Evolutionary conservation across 352 stramenopile genomes (phyloP).

Genomic region (Pythium guiyangense): DNA sequence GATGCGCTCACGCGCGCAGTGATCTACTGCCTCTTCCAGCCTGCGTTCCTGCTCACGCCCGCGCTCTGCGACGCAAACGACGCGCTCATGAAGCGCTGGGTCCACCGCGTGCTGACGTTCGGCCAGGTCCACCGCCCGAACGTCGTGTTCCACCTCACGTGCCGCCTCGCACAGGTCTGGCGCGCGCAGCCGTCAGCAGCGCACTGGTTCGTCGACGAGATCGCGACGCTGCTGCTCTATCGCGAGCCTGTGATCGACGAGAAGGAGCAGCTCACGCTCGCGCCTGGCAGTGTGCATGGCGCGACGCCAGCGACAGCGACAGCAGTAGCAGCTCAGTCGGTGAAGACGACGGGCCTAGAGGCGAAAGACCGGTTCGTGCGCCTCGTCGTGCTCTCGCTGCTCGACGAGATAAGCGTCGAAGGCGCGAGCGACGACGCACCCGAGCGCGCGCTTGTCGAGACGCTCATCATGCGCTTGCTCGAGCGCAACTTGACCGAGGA

Average conservation of each 20-base stretch:
- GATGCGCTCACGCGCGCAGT: conserved; percentile 63
- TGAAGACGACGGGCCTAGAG: conserved; percentile 10
- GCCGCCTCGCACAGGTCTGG: conserved; percentile 63
- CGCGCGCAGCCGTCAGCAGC: conserved; percentile 41
- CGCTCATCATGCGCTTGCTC: conserved; percentile 35
- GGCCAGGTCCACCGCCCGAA: conserved; percentile 60
- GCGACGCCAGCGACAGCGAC: not conserved
- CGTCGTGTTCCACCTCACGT: conserved; percentile 75
- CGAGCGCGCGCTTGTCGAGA: conserved; percentile 28
- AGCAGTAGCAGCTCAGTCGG: not conserved
- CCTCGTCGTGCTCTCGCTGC: conserved; percentile 58
- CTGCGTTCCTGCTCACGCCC: conserved; percentile 38
- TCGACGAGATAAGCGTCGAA: conserved; percentile 50
- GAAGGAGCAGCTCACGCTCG: conserved; percentile 39
- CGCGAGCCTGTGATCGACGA: conserved; percentile 73
- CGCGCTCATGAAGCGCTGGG: conserved; percentile 52
- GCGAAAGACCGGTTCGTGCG: conserved; percentile 68
- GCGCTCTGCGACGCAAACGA: conserved; percentile 18
- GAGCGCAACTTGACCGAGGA: conserved; percentile 53
- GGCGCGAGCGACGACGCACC: conserved; percentile 1
- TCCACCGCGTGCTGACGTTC: conserved; percentile 46
- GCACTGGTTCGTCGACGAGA: conserved; percentile 53
- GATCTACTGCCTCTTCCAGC: conserved; percentile 68
- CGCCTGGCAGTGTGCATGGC: not conserved
- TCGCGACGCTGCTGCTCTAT: conserved; percentile 68